Evolutionary conservation across 176 grass and related monocot genomes (phyloP), one percentile per base, ranked within the genome.

Genomic region (Aegilops bicornis): DNA sequence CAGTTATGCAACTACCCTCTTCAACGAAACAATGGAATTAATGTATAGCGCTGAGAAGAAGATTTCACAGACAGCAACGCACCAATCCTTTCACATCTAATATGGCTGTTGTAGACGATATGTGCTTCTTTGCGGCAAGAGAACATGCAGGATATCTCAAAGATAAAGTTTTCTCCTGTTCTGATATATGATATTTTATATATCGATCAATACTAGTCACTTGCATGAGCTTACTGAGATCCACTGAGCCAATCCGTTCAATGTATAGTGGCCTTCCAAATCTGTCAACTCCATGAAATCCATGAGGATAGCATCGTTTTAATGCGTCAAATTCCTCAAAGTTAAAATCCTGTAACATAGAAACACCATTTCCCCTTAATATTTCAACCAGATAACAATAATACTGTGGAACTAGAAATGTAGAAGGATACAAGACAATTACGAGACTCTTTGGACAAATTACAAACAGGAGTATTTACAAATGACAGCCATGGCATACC

Each of bases 261-360:
- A 98, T 94, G 80, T 96, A 96, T 64, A 98, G 33, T 48, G 92
- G 96, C 82, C 96, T 92, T 29, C 96, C 96, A 82, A 83, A 91
- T 86, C 77, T 95, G 83, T 98, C 96, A 64, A 98, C 92, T 86
- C 93, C 96, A 86, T 98, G 96, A 89, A 92, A 98, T 86, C 93
- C 96, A 61, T 92, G 96, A 50, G 96, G 94, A 85, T 96, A 98
- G 33, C 88, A 94, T 87, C 62, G 92, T 85, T 98, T 95, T 50
- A 98, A 92, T 80, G 84, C 87, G 77, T 96, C 90, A 70, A 84
- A 75, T 76, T 98, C 96, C 76, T 94, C 93, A 85, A 92, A 98
- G 85, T 94, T 89, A 77, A 94, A 98, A 86, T 96, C 96, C 93
- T 98, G 81, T 47, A 86, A 54, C 74, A 86, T 69, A 82, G 6